These are phyloP conservation scores for Fusarium nisikadoi DNA, from an alignment of 2,329 filamentous ascomycete species.

Conservation along the genomic window DNA sequence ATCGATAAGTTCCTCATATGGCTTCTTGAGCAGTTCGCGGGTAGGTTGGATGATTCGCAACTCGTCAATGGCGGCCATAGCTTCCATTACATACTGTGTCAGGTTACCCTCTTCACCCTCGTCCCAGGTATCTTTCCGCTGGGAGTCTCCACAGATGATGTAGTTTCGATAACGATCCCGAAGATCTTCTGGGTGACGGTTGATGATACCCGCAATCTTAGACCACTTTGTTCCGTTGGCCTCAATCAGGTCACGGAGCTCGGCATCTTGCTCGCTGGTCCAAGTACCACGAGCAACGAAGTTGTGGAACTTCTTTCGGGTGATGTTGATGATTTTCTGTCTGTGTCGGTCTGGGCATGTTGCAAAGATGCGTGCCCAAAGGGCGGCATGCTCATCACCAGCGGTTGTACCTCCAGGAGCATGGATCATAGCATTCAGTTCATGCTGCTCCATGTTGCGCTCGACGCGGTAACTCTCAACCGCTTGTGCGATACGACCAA, in stretches of 20 bases:
- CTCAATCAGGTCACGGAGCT: constrained; percentile 50
- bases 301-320: constrained; percentile 73
- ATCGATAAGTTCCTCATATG: constrained; percentile 67
- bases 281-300: constrained; percentile 65
- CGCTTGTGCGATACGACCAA: constrained; percentile 53
- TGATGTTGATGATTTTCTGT: constrained; percentile 65
- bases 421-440: constrained; percentile 61
- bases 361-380: constrained; percentile 63
- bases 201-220: constrained; percentile 68
- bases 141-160: constrained; percentile 65
- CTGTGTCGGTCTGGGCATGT: constrained; percentile 62
- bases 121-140: constrained; percentile 67
- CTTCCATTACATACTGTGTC: constrained; percentile 62
- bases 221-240: constrained; percentile 66
- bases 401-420: constrained; percentile 50
- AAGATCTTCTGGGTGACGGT: constrained; percentile 72
- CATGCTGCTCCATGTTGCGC: constrained; percentile 54
- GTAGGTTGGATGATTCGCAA: constrained; percentile 49
- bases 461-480: constrained; percentile 59
- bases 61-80: constrained; percentile 60
- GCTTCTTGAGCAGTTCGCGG: constrained; percentile 48
- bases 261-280: constrained; percentile 52
- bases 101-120: constrained; percentile 68
- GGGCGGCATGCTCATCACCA: constrained; percentile 51
- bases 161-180: constrained; percentile 78